These are phyloP conservation scores for Cyclotella atomus DNA, from an alignment of 108 stramenopile species.

Conservation along the genomic window DNA sequence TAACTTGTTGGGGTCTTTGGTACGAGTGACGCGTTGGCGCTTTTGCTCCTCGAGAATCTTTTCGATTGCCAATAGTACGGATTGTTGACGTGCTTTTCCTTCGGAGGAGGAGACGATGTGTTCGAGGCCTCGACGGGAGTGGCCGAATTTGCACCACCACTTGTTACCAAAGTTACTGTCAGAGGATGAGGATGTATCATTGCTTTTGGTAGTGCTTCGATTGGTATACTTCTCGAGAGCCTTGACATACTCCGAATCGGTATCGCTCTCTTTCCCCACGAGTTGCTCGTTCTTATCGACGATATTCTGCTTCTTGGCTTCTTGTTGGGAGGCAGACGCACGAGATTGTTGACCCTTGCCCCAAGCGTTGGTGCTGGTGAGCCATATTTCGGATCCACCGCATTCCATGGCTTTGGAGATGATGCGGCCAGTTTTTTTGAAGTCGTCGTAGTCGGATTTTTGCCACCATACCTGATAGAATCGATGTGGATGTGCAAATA, in stretches of 20 bases:
- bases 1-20: conserved; percentile 79
- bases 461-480: conserved; percentile 79
- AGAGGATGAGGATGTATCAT: not conserved
- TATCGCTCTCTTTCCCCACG: not conserved
- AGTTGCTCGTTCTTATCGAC: not conserved
- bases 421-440: conserved; percentile 88
- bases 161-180: conserved; percentile 32
- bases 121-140: conserved; percentile 87
- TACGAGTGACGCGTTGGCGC: conserved; percentile 63
- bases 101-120: conserved; percentile 84
- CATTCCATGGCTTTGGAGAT: conserved; percentile 87
- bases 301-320: not conserved
- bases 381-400: conserved; percentile 89
- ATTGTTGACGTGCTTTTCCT: conserved; percentile 77
- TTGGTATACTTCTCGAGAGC: conserved; percentile 30
- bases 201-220: conserved; percentile 13
- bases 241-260: conserved; percentile 28
- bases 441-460: conserved; percentile 82
- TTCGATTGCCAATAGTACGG: conserved; percentile 67
- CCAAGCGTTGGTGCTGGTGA: conserved; percentile 75
- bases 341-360: conserved; percentile 40
- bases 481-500: not conserved
- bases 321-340: conserved; percentile 1
- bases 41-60: conserved; percentile 77
- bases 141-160: conserved; percentile 92